These are phyloP conservation scores for Tolypocladium inflatum DNA, from an alignment of 2,329 filamentous ascomycete genomes.

Conservation along the genomic window DNA sequence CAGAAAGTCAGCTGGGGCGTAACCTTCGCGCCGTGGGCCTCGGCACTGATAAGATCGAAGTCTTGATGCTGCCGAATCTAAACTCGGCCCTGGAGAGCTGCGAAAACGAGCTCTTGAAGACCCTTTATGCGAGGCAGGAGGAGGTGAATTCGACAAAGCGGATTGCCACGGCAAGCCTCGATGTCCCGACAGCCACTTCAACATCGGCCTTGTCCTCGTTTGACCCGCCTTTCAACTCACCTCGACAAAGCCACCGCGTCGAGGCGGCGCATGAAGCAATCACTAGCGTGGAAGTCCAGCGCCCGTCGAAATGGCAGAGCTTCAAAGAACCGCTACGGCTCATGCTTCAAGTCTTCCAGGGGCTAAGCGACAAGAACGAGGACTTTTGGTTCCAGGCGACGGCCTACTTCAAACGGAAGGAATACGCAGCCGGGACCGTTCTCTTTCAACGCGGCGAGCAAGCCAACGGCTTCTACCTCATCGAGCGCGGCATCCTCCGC, in stretches of 20 bases:
- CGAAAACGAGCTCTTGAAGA: conserved; percentile 86
- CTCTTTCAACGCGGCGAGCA: conserved; percentile 71
- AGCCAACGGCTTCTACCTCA: conserved; percentile 78
- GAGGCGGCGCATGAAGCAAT: conserved; percentile 71
- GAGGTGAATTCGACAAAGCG: conserved; percentile 38
- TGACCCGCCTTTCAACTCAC: conserved; percentile 57
- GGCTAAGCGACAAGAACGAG: conserved; percentile 74
- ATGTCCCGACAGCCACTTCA: conserved; percentile 32
- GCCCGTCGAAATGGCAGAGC: conserved; percentile 64
- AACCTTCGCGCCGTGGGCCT: conserved; percentile 79
- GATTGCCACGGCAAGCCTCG: conserved; percentile 32
- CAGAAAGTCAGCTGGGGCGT: conserved; percentile 64
- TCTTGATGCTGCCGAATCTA: conserved; percentile 76
- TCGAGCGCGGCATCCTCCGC: conserved; percentile 81
- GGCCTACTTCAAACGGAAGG: conserved; percentile 63
- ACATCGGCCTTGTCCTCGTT: conserved; percentile 23
- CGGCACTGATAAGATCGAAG: conserved; percentile 60
- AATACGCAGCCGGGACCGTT: conserved; percentile 58
- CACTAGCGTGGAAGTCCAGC: conserved; percentile 50
- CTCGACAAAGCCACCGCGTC: conserved; percentile 67
- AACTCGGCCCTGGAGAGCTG: conserved; percentile 91
- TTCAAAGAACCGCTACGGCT: conserved; percentile 87
- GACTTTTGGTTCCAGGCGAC: conserved; percentile 88
- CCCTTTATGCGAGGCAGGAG: conserved; percentile 64
- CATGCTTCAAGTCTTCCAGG: conserved; percentile 91